Percentiles rank a stretch among this genome's conserved stretches.
These are phyloP conservation scores for Maudiozyma humilis DNA, from an alignment of 1,139 yeast species.

Conservation along the genomic window DNA sequence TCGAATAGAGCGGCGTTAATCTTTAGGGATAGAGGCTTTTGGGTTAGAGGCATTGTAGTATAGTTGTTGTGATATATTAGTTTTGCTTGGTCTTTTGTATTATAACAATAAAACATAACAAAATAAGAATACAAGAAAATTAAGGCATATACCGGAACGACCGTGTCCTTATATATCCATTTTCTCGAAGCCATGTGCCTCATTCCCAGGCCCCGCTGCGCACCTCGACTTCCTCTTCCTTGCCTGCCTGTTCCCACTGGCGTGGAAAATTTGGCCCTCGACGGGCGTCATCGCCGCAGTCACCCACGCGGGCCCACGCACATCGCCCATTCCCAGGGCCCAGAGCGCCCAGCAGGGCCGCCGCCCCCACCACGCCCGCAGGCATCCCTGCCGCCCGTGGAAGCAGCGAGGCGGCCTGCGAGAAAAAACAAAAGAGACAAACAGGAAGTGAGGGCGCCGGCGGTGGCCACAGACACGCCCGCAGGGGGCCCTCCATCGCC, in stretches of 20 bases:
- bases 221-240: not conserved
- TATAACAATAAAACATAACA: not conserved
- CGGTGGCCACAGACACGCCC: not conserved
- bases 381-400: too few relatives aligned
- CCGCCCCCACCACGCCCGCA: too few relatives aligned
- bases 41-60: constrained; percentile 26
- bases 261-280: too few relatives aligned
- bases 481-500: too few relatives aligned
- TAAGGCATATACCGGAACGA: too few relatives aligned
- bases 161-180: too few relatives aligned
- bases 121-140: not conserved
- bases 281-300: not conserved
- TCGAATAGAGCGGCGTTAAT: constrained; percentile 53
- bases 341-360: too few relatives aligned
- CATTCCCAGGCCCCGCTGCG: not conserved
- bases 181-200: too few relatives aligned
- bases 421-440: not conserved
- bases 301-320: not conserved
- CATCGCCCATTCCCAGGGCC: not conserved
- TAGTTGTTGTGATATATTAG: too few relatives aligned
- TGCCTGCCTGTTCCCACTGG: too few relatives aligned
- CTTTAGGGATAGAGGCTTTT: constrained; percentile 30
- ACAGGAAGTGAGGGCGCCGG: not conserved
- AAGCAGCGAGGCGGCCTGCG: too few relatives aligned
- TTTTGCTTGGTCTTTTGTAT: constrained; percentile 4